Base-by-base conservation (phyloP, 768 basidiomycete species). In the Lactifluus pinguis region DNA sequence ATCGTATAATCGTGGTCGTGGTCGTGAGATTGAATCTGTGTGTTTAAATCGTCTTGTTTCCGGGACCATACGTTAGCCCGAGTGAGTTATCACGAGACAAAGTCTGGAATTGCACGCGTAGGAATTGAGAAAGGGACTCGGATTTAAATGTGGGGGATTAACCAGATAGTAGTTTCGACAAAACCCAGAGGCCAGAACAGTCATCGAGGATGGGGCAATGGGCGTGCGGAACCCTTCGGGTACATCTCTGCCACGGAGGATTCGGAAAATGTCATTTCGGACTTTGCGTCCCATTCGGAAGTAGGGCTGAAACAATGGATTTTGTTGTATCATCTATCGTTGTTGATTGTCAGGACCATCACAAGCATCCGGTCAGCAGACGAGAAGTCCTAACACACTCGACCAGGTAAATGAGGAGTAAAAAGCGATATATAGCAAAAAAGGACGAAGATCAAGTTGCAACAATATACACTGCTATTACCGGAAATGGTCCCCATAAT, bases 401-500 rank as follows among this genome's bases (percentile, higher is more conserved):
- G 44, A n/a, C 48, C 38, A 17, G 38, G 39, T 52, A 42, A 55
- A 19, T 13, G 19, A 34, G 4, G n/a, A 14, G 17, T 14, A 44
- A 29, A 44, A 29, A 15, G 19, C 34, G 19, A 41, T 25, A 59
- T 50, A 55, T 36, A 51, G 42, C 29, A 50, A 29, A 44, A 44
- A 29, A 51, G 50, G 17, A 25, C 25, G 21, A 30, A 50, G 38
- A 52, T 34, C 36, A 13, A 32, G 29, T 15, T 32, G 17, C 3
- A 36, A 48, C 25, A 39, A 34, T 29, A 15, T 56, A 38, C 49
- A 55, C 51, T 17, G n/a, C 47, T 29, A 68, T 68, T 65, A 73
- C 63, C 70, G 69, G 65, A 81, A 77, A 57, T 72, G 75, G 59
- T 84, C 83, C 55, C 85, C 82, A 64, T 86, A 91, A 65, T 78